Evolutionary conservation across 352 stramenopile genomes (phyloP).

Genomic region (Aphanomyces euteiches): DNA sequence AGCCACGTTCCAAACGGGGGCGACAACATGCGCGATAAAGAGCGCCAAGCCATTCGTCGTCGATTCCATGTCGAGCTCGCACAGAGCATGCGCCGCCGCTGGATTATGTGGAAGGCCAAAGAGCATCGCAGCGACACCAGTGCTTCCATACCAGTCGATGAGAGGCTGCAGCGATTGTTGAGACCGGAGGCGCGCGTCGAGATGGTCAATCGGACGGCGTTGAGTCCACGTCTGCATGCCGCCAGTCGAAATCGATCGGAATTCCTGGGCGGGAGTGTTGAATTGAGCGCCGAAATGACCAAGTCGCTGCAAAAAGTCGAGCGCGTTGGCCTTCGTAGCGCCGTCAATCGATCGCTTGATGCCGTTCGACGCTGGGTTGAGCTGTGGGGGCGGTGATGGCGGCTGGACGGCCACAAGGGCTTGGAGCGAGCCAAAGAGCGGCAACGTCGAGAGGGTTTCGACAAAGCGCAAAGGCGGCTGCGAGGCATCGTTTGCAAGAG

Average conservation of each 20-base stretch:
- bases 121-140: constrained; percentile 4
- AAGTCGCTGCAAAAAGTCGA: constrained; percentile 46
- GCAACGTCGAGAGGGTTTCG: constrained; percentile 2
- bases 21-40: not conserved
- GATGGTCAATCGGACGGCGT: constrained; percentile 81
- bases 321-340: constrained; percentile 41
- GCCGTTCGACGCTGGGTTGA: constrained; percentile 30
- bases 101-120: constrained; percentile 24
- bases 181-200: constrained; percentile 61
- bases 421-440: not conserved
- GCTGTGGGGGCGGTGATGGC: constrained; percentile 23
- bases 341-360: constrained; percentile 74
- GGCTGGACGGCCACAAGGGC: not conserved
- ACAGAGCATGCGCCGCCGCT: constrained; percentile 10
- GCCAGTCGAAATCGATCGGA: constrained; percentile 74
- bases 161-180: not conserved
- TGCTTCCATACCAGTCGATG: constrained; percentile 15
- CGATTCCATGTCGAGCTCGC: not conserved
- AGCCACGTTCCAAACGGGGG: not conserved
- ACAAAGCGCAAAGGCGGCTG: not conserved
- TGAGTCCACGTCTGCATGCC: constrained; percentile 88
- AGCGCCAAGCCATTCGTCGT: not conserved
- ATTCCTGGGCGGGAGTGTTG: constrained; percentile 67
- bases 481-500: not conserved
- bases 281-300: constrained; percentile 80